These are phyloP conservation scores for Larix kaempferi DNA, from an alignment of 75 land plant genomes.

Conservation along the genomic window DNA sequence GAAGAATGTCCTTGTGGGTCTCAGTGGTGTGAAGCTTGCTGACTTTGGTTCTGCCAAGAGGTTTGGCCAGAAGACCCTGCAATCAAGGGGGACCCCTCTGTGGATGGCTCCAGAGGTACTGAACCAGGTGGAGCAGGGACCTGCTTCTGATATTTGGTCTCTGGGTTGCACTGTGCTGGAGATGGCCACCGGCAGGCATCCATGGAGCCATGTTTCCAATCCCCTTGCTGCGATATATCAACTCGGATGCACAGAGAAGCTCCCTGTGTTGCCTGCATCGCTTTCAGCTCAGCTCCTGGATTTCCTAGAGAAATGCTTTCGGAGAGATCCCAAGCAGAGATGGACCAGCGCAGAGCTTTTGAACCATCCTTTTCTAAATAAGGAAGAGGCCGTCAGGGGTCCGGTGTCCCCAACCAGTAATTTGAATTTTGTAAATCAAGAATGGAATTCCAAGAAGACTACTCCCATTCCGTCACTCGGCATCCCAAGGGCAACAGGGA, in stretches of 20 bases:
- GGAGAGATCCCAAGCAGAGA: slow-evolving; percentile 29
- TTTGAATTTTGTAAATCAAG: background rate
- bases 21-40: slow-evolving; percentile 32
- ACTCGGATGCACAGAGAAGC: slow-evolving; percentile 25
- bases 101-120: slow-evolving; percentile 45
- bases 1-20: slow-evolving; percentile 36
- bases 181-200: slow-evolving; percentile 31
- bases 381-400: background rate
- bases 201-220: slow-evolving; percentile 21
- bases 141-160: slow-evolving; percentile 41
- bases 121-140: slow-evolving; percentile 20
- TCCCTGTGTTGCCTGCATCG: slow-evolving; percentile 16
- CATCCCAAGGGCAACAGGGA: background rate
- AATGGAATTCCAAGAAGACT: background rate
- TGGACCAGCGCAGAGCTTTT: slow-evolving; percentile 33
- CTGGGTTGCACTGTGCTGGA: slow-evolving; percentile 41
- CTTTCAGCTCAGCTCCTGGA: slow-evolving; percentile 25
- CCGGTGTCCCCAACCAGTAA: slow-evolving; percentile 5
- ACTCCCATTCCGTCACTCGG: background rate
- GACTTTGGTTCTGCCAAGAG: slow-evolving; percentile 48
- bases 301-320: slow-evolving; percentile 34
- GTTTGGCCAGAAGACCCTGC: background rate
- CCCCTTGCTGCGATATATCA: slow-evolving; percentile 15
- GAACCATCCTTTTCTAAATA: slow-evolving; percentile 22
- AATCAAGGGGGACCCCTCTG: slow-evolving; percentile 28